A percentile compares a stretch with the other conserved stretches of the same genome.
Evolutionary conservation across 345 rosid species (phyloP).

Genomic region (Punica granatum): DNA sequence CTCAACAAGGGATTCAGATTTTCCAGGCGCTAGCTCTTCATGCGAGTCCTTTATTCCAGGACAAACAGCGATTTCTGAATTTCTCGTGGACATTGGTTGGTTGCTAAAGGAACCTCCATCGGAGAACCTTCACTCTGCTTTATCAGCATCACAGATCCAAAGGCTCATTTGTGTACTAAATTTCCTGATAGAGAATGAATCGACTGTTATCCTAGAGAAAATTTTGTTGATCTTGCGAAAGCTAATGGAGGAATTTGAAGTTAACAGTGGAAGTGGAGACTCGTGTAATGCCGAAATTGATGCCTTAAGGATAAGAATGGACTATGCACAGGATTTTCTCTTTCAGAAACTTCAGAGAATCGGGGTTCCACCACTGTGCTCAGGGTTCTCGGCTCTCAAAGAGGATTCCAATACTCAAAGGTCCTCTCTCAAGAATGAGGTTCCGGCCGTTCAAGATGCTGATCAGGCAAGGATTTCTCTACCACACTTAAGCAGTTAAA

Average conservation of each 20-base stretch:
- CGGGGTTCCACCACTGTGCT: slow-evolving; percentile 10
- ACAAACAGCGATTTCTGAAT: slow-evolving; percentile 49
- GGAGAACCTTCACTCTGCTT: slow-evolving; percentile 33
- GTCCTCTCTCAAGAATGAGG: slow-evolving; percentile 22
- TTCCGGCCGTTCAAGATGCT: slow-evolving; percentile 22
- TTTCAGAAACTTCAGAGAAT: slow-evolving; percentile 22
- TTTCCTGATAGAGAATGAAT: slow-evolving; percentile 47
- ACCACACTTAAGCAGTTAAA: not conserved
- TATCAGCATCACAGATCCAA: slow-evolving; percentile 53
- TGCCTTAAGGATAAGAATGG: slow-evolving; percentile 37
- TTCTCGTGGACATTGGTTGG: slow-evolving; percentile 84
- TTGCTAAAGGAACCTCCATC: slow-evolving; percentile 53
- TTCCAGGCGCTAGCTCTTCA: slow-evolving; percentile 21
- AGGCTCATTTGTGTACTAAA: slow-evolving; percentile 49
- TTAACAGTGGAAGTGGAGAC: slow-evolving; percentile 20
- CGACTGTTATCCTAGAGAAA: slow-evolving; percentile 46
- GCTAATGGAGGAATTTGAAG: slow-evolving; percentile 28
- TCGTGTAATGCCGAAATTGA: slow-evolving; percentile 29
- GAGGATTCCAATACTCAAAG: slow-evolving; percentile 21
- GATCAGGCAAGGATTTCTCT: slow-evolving; percentile 39
- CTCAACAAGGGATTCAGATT: slow-evolving; percentile 5
- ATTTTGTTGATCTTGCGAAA: slow-evolving; percentile 43
- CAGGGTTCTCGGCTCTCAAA: slow-evolving; percentile 17
- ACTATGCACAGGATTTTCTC: slow-evolving; percentile 32
- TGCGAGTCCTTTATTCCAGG: slow-evolving; percentile 36